A percentile compares a stretch with the other conserved stretches of the same genome.
Conservation (phyloP, 2,329 filamentous ascomycete species). For the Metarhizium album region DNA sequence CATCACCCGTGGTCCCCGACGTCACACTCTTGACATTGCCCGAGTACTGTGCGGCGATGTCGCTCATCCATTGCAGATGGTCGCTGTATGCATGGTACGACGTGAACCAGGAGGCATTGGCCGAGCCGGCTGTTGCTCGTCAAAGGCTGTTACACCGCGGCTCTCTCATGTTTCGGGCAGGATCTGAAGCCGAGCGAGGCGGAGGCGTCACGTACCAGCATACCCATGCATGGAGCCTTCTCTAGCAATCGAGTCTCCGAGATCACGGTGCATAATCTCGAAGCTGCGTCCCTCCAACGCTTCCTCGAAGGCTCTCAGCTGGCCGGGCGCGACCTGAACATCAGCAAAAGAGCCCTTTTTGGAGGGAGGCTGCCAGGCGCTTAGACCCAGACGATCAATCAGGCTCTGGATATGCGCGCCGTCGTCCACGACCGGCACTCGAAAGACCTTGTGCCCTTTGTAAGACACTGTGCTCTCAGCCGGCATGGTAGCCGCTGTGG, state of each 20-base stretch:
- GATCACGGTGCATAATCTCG: conserved; percentile 27
- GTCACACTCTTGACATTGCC: conserved; percentile 37
- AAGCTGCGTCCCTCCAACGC: conserved; percentile 21
- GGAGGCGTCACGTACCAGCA: conserved; percentile 14
- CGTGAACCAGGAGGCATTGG: conserved; percentile 36
- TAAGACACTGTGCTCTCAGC: conserved; percentile 22
- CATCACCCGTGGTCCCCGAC: conserved; percentile 35
- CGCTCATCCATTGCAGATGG: conserved; percentile 36
- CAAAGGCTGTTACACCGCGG: background rate
- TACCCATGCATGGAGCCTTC: conserved; percentile 22
- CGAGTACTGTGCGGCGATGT: conserved; percentile 32
- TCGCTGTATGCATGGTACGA: conserved; percentile 41
- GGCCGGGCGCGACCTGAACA: conserved; percentile 27
- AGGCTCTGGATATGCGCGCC: conserved; percentile 22
- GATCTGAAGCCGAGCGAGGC: background rate
- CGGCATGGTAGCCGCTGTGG: conserved; percentile 9
- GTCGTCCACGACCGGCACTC: conserved; percentile 25
- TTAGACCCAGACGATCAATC: conserved; percentile 22
- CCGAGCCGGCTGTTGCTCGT: conserved; percentile 7
- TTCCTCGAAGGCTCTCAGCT: conserved; percentile 22
- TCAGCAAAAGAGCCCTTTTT: conserved; percentile 25
- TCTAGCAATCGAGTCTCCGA: conserved; percentile 26
- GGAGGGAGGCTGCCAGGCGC: conserved; percentile 25
- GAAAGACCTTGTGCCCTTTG: conserved; percentile 34
- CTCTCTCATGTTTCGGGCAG: background rate